These are phyloP conservation scores for Acacia acuminata DNA, from an alignment of 306 rosid species.

Conservation along the genomic window DNA sequence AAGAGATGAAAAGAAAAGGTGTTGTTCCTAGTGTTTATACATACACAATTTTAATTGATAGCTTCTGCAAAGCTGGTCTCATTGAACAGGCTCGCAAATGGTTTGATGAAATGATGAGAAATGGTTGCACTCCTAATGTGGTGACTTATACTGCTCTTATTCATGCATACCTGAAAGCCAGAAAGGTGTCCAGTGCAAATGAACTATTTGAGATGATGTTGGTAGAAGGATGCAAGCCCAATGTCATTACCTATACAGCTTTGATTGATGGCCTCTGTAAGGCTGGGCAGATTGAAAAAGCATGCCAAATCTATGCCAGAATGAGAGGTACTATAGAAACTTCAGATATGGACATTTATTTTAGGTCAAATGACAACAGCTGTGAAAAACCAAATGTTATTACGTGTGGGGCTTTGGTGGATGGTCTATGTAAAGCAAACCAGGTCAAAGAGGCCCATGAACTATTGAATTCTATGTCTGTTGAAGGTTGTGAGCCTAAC, in stretches of 20 bases:
- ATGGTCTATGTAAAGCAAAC: constrained; percentile 89
- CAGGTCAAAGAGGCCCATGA: constrained; percentile 67
- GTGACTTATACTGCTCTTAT: constrained; percentile 87
- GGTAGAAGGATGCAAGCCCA: constrained; percentile 73
- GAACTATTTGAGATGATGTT: constrained; percentile 77
- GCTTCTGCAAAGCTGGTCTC: constrained; percentile 81
- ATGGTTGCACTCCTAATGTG: constrained; percentile 78
- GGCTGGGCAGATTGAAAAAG: constrained; percentile 75
- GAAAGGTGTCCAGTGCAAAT: constrained; percentile 61
- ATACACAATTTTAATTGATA: constrained; percentile 76
- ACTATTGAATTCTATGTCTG: constrained; percentile 64
- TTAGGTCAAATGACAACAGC: constrained; percentile 44
- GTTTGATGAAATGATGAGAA: constrained; percentile 73
- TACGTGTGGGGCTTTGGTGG: constrained; percentile 86
- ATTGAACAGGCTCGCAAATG: constrained; percentile 78
- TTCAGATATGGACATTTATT: constrained; percentile 71
- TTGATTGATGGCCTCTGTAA: constrained; percentile 86
- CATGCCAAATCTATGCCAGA: constrained; percentile 73
- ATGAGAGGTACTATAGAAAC: constrained; percentile 62
- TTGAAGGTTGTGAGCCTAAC: constrained; percentile 73
- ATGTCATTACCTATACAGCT: constrained; percentile 76
- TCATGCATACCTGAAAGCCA: constrained; percentile 83
- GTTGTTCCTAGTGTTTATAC: constrained; percentile 85
- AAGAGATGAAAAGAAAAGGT: constrained; percentile 73
- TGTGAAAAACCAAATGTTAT: constrained; percentile 59